phyloP scores from a whole-genome alignment of 345 rosid genomes.

The Nasturtium officinale region DNA sequence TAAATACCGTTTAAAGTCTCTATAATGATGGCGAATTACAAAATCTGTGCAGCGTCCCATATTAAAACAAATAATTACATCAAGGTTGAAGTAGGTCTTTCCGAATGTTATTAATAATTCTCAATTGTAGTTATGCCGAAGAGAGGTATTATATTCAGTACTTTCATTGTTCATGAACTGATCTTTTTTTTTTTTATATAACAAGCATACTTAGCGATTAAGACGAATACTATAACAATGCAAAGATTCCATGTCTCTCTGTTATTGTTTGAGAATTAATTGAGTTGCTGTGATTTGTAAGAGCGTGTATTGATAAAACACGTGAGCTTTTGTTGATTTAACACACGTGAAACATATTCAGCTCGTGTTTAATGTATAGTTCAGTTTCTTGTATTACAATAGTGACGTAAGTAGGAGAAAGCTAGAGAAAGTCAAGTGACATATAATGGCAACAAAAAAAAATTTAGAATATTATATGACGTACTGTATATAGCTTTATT shows the following conservation, averaged over 20 bases:
- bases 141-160: background rate
- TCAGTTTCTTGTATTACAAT: background rate
- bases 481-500: background rate
- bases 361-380: slow-evolving; percentile 26
- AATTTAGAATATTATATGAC: background rate
- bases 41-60: background rate
- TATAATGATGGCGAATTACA: background rate
- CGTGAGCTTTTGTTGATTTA: background rate
- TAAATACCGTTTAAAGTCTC: background rate
- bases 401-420: slow-evolving; percentile 14
- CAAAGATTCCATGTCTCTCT: background rate
- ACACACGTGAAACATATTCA: slow-evolving; percentile 23
- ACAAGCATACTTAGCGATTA: background rate
- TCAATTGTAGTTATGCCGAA: background rate
- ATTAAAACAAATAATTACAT: background rate
- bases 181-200: background rate
- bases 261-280: too few species aligned
- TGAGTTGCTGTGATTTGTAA: background rate
- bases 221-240: background rate
- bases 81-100: background rate
- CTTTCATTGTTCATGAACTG: background rate
- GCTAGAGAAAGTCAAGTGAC: background rate
- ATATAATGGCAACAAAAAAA: background rate
- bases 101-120: background rate
- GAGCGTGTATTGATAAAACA: background rate